phyloP scores from a whole-genome alignment of 331 rosid genomes.

The Acacia pycnantha region DNA sequence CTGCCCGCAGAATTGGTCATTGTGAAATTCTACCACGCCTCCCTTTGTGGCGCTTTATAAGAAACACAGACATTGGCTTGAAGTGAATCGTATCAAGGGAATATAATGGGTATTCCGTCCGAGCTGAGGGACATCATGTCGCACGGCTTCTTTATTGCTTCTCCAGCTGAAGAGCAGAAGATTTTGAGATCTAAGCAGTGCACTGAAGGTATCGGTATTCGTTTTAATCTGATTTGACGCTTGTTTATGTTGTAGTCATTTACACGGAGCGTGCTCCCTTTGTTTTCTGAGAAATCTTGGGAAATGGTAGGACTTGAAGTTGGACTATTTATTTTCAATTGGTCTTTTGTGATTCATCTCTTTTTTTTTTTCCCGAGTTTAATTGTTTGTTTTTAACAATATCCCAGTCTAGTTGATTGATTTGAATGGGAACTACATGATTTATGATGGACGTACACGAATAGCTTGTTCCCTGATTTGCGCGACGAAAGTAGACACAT shows the following conservation, averaged over 20 bases:
- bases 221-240: not conserved
- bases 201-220: conserved; percentile 39
- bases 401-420: not conserved
- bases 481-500: not conserved
- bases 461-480: not conserved
- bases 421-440: not conserved
- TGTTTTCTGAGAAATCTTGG: not conserved
- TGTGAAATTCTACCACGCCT: not conserved
- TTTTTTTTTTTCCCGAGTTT: not conserved
- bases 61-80: not conserved
- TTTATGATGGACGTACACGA: no score
- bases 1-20: not conserved
- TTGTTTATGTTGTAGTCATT: not conserved
- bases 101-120: conserved; percentile 54
- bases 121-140: conserved; percentile 48
- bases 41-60: not conserved
- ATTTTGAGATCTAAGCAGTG: conserved; percentile 25
- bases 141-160: conserved; percentile 43
- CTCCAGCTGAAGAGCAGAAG: conserved; percentile 50
- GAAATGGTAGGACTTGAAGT: not conserved
- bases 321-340: not conserved
- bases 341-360: not conserved
- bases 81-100: not conserved
- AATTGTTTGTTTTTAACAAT: not conserved
- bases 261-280: not conserved